Evolutionary conservation across 2,329 filamentous ascomycete species (phyloP).

Genomic region (Fusarium redolens): DNA sequence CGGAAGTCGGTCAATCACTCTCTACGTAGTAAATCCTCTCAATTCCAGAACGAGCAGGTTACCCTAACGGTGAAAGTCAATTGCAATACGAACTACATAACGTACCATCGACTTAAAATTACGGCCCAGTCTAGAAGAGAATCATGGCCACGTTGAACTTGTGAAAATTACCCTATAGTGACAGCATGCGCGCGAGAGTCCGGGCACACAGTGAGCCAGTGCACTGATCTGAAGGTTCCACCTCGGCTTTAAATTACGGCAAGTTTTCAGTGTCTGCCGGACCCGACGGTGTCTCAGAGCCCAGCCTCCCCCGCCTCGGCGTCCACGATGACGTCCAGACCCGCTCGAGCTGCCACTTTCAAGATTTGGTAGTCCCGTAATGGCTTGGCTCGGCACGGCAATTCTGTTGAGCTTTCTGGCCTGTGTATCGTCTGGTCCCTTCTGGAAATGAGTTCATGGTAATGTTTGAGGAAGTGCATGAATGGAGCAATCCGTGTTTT

Average conservation of each 20-base stretch:
- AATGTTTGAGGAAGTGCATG: not conserved
- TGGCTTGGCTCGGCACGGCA: slow-evolving; percentile 11
- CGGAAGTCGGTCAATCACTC: not conserved
- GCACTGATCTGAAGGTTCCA: not conserved
- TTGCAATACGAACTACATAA: not conserved
- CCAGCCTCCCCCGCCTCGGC: slow-evolving; percentile 1
- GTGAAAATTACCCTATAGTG: not conserved
- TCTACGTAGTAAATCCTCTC: not conserved
- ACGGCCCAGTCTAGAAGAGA: not conserved
- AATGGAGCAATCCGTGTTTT: not conserved
- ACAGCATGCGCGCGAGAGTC: not conserved
- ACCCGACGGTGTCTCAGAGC: not conserved
- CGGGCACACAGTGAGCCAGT: not conserved
- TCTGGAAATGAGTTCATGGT: not conserved
- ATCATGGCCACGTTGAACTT: not conserved
- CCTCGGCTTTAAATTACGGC: slow-evolving; percentile 9
- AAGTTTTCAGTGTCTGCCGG: not conserved
- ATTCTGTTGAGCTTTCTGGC: slow-evolving; percentile 4
- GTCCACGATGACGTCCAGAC: slow-evolving; percentile 7
- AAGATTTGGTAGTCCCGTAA: not conserved
- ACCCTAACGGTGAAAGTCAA: not conserved
- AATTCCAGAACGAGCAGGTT: not conserved
- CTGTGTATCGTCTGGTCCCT: not conserved
- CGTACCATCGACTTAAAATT: not conserved
- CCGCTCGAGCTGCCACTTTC: not conserved